Conservation (phyloP, 345 rosid genomes). For the Zanthoxylum bungeanum region DNA sequence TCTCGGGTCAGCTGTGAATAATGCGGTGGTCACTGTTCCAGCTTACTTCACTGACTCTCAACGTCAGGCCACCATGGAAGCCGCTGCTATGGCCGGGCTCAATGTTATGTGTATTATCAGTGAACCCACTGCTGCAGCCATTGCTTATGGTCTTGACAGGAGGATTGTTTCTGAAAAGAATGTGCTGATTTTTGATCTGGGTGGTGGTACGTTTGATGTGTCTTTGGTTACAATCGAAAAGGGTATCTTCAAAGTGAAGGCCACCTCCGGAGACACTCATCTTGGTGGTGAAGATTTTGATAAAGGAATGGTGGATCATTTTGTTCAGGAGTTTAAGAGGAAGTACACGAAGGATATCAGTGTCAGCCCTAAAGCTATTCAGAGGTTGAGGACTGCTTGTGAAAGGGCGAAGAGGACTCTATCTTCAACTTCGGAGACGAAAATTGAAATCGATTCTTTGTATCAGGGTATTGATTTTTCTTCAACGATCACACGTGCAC, state of each 20-base stretch:
- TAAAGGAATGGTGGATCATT: conserved; percentile 40
- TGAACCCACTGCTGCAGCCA: conserved; percentile 50
- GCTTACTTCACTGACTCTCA: conserved; percentile 48
- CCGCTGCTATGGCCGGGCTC: conserved; percentile 36
- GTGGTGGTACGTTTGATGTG: conserved; percentile 61
- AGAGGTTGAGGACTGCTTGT: conserved; percentile 36
- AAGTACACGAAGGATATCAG: conserved; percentile 43
- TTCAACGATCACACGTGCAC: conserved; percentile 32
- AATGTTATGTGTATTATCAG: conserved; percentile 36
- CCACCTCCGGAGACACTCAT: conserved; percentile 47
- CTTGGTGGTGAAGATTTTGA: conserved; percentile 48
- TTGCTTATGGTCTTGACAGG: conserved; percentile 52
- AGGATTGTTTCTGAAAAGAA: conserved; percentile 40
- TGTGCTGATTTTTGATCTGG: conserved; percentile 43
- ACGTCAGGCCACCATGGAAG: conserved; percentile 47
- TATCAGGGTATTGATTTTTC: conserved; percentile 40
- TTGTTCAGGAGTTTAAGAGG: conserved; percentile 40
- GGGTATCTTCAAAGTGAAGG: conserved; percentile 49
- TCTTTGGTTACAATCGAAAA: conserved; percentile 45
- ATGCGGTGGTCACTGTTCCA: conserved; percentile 46
- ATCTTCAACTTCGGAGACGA: conserved; percentile 32
- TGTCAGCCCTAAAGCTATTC: conserved; percentile 38
- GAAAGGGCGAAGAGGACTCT: conserved; percentile 37
- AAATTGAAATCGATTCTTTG: conserved; percentile 39
- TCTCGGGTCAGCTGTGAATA: conserved; percentile 33